Base-by-base conservation (phyloP, 2,329 filamentous ascomycete species). In the Curvularia spicifera region DNA sequence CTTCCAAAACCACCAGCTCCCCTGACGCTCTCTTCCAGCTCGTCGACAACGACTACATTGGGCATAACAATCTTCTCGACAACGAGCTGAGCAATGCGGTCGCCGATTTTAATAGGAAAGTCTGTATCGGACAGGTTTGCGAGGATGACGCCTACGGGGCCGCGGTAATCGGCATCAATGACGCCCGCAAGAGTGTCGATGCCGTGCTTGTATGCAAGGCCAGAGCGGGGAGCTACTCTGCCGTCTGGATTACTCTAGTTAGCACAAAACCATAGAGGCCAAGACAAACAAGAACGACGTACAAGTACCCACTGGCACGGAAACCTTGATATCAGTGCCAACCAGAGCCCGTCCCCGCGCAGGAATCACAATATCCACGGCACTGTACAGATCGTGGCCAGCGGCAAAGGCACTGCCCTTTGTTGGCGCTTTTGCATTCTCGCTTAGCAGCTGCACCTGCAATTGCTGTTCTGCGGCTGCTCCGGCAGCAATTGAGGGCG, bases 171-270 rank as follows among this genome's bases (percentile, higher is more conserved):
- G 33, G 94, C 93, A 78, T 99, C 95, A 70, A 99, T 98, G 64
- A 99, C 95, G 53, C 95, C 95, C 0, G 95, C 95, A 62, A 96
- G 93, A 0, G 91, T 95, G 78, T 97, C 93, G 76, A 99, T 98
- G 80, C 93, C 95, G 81, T 98, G 88, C 82, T 99, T 99, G 60
- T 88, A 84, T 2, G 94, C 94, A 35, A 97, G 88, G 47, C 93
- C 93, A n/a, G 91, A 95, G 65, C 93, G 90, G 9, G 93, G 93
- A 3, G 93, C 93, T 54, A 97, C 87, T 57, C 93, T 89, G 66
- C 94, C 94, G 76, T 98, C 91, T 94, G 63, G 28, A 13, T 18
- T 29, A n/a, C 13, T 26, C 2, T 8, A 33, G 31, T 46, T 24
- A 40, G 51, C 35, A 15, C 6, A 33, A 20, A 42, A 9, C 33